phyloP scores from a whole-genome alignment of 2,329 filamentous ascomycete species.

The Aspergillus ibericus region DNA sequence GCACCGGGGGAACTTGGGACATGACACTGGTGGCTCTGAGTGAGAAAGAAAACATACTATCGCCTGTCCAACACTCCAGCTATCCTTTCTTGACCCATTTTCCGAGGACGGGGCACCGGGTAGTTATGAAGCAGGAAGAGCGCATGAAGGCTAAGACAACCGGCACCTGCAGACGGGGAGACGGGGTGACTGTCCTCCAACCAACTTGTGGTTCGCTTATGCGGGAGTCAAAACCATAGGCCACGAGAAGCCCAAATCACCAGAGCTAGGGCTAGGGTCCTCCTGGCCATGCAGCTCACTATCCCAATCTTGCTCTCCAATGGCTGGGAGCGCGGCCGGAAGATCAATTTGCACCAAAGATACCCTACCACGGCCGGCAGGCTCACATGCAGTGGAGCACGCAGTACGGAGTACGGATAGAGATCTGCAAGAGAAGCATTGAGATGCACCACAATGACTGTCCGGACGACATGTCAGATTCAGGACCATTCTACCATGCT shows the following conservation, averaged over 20 bases:
- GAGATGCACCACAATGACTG: slow-evolving; percentile 8
- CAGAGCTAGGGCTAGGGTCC: slow-evolving; percentile 7
- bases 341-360: slow-evolving; percentile 9
- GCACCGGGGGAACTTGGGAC: not conserved
- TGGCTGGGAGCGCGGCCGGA: not conserved
- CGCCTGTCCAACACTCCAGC: not conserved
- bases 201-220: slow-evolving; percentile 6
- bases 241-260: slow-evolving; percentile 10
- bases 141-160: not conserved
- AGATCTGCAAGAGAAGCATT: slow-evolving; percentile 10
- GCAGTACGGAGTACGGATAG: too few relatives aligned
- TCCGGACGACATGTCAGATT: slow-evolving; percentile 13
- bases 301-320: not conserved
- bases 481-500: slow-evolving; percentile 13
- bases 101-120: not conserved
- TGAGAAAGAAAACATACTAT: not conserved
- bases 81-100: not conserved
- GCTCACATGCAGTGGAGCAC: not conserved
- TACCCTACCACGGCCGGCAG: not conserved
- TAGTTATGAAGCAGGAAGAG: slow-evolving; percentile 4
- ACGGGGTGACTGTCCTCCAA: slow-evolving; percentile 9
- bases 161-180: slow-evolving; percentile 1
- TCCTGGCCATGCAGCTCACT: slow-evolving; percentile 8
- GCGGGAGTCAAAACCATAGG: slow-evolving; percentile 10
- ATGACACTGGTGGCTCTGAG: not conserved